Percentiles rank a stretch among this genome's conserved stretches.
Conservation (phyloP, 768 basidiomycete genomes). For the Clavaria fumosa region DNA sequence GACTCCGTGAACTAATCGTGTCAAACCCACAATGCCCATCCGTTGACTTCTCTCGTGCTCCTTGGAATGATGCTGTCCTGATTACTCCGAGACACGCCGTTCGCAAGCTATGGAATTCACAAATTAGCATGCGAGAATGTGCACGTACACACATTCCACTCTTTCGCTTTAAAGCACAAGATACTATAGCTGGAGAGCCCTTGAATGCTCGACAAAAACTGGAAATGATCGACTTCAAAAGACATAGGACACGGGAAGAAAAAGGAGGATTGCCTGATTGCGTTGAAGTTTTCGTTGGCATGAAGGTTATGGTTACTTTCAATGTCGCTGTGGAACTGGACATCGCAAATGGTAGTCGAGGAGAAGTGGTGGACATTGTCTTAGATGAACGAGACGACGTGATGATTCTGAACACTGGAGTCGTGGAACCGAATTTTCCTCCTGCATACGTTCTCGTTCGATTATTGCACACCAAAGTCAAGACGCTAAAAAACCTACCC, state of each 20-base stretch:
- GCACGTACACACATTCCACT: slow-evolving; percentile 1
- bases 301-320: slow-evolving; percentile 23
- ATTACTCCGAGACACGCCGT: slow-evolving; percentile 19
- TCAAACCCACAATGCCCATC: slow-evolving; percentile 3
- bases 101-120: slow-evolving; percentile 15
- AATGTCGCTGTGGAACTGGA: slow-evolving; percentile 25
- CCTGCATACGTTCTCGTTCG: slow-evolving; percentile 21
- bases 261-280: slow-evolving; percentile 2
- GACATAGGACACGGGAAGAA: slow-evolving; percentile 8
- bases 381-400: slow-evolving; percentile 18
- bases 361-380: slow-evolving; percentile 18
- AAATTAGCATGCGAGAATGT: not conserved
- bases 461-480: no score
- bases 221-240: not conserved
- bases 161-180: slow-evolving; percentile 19
- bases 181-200: slow-evolving; percentile 11
- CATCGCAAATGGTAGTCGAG: slow-evolving; percentile 25
- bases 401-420: slow-evolving; percentile 2
- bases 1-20: slow-evolving; percentile 14
- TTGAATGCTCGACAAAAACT: slow-evolving; percentile 8
- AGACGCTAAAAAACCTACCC: no score
- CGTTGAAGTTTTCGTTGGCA: slow-evolving; percentile 19
- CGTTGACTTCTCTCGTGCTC: slow-evolving; percentile 8
- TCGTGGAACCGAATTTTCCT: slow-evolving; percentile 15
- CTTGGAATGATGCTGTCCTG: slow-evolving; percentile 14